These are phyloP conservation scores for Stentor roeselii DNA, from an alignment of 73 alveolate genomes.

Conservation along the genomic window DNA sequence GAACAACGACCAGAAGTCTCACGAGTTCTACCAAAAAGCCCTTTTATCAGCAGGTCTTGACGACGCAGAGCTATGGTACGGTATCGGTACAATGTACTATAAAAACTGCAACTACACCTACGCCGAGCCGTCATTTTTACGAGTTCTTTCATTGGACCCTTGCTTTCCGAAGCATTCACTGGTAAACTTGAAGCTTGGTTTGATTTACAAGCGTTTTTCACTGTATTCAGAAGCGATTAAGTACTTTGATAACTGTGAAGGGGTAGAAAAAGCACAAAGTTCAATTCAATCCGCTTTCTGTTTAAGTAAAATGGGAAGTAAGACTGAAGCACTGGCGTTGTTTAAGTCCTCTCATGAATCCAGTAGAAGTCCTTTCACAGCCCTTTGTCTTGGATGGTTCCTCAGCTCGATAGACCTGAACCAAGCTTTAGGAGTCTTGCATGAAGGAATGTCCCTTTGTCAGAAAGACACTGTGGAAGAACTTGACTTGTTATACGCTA, in stretches of 20 bases:
- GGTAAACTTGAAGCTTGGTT: background rate
- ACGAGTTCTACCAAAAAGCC: background rate
- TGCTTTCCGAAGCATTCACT: background rate
- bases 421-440: background rate
- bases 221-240: background rate
- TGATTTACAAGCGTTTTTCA: background rate
- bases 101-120: background rate
- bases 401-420: background rate
- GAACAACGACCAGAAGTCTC: background rate
- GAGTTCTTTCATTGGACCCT: background rate
- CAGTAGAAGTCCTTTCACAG: background rate
- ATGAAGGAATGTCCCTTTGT: background rate
- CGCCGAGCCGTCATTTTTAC: conserved; percentile 3
- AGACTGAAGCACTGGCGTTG: background rate
- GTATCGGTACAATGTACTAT: background rate
- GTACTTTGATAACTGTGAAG: background rate
- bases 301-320: too few relatives aligned
- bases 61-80: background rate
- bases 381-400: background rate
- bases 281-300: background rate
- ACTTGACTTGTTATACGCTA: background rate
- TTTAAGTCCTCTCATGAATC: background rate
- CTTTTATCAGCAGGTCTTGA: background rate
- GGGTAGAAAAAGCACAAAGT: background rate
- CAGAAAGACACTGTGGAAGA: background rate